These are phyloP conservation scores for Lasiodiplodia theobromae DNA, from an alignment of 2,329 filamentous ascomycete genomes.

Conservation along the genomic window DNA sequence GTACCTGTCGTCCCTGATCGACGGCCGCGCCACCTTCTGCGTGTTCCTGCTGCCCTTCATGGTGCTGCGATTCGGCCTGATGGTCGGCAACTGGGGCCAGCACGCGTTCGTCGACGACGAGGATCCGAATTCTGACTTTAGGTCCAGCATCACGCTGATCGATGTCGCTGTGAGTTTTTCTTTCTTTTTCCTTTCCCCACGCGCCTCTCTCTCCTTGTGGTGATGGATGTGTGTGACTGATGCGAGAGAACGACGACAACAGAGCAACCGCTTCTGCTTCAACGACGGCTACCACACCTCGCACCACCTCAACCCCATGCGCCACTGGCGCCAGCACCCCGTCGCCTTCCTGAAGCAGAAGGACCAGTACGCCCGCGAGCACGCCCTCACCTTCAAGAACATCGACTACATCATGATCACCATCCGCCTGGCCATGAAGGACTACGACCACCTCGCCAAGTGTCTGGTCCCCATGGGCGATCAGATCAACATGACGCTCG, in stretches of 20 bases:
- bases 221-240: too few species aligned
- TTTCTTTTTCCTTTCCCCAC: conserved; percentile 12
- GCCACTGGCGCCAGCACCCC: conserved; percentile 84
- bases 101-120: conserved; percentile 80
- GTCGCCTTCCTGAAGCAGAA: conserved; percentile 75
- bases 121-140: conserved; percentile 78
- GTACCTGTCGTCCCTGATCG: conserved; percentile 26
- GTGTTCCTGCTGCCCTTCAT: conserved; percentile 71
- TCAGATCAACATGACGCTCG: conserved; percentile 70
- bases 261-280: conserved; percentile 84
- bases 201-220: too few species aligned
- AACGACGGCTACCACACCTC: conserved; percentile 86
- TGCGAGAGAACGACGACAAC: background rate
- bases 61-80: conserved; percentile 72
- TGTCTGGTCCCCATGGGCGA: conserved; percentile 77
- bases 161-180: conserved; percentile 71
- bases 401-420: conserved; percentile 84
- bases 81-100: conserved; percentile 86
- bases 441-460: conserved; percentile 73
- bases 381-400: conserved; percentile 79
- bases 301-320: conserved; percentile 77
- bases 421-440: conserved; percentile 70
- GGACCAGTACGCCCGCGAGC: conserved; percentile 68
- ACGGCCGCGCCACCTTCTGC: conserved; percentile 62
- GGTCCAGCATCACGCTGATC: conserved; percentile 79